Base-by-base conservation (phyloP, 1,139 yeast genomes). In the Chernovozyma aurita region DNA sequence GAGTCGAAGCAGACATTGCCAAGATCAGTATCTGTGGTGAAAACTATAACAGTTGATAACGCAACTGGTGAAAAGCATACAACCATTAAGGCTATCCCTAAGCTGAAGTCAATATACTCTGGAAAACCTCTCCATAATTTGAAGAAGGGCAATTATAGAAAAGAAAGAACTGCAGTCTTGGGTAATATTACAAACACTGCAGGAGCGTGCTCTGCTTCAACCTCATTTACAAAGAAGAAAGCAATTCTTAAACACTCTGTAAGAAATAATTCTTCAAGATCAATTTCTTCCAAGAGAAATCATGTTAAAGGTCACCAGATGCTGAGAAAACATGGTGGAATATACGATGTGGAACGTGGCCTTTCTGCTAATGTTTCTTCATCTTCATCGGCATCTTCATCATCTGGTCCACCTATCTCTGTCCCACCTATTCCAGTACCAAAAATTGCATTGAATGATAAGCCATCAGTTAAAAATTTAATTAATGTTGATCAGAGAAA, bases 1-100 rank as follows among this genome's bases (percentile, higher is more conserved):
- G 54, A 52, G 13, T 44, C 55, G 17, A 49, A 49, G 34, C 50
- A 49, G 24, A 46, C 63, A 4, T 50, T 71, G 40, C 72, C 76
- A 24, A 61, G 70, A 42, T 70, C 79, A 2, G 61, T 69, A 8
- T 68, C 78, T 29, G 62, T 63, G 34, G 62, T 67, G n/a, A 72
- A 64, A 36, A 74, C 80, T 1, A 70, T 72, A 0, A 47, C 53
- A 4, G 48, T 52, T 30, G 61, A 61, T 42, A 53, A 53, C 22
- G 38, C 37, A 4, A 58, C 63, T 3, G 65, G 65, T 7, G 64
- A 59, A 38, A 48, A 46, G 24, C 47, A 48, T 26, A 50, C 57
- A 3, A 47, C 59, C 1, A 46, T 52, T 24, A 52, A 53, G 34
- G 49, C 49, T 33, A 39, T 57, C 3, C 49, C 26, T n/a, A 27